A percentile compares a stretch with the other conserved stretches of the same genome.
phyloP scores from a whole-genome alignment of 2,329 filamentous ascomycete species.

The Cordyceps militaris region DNA sequence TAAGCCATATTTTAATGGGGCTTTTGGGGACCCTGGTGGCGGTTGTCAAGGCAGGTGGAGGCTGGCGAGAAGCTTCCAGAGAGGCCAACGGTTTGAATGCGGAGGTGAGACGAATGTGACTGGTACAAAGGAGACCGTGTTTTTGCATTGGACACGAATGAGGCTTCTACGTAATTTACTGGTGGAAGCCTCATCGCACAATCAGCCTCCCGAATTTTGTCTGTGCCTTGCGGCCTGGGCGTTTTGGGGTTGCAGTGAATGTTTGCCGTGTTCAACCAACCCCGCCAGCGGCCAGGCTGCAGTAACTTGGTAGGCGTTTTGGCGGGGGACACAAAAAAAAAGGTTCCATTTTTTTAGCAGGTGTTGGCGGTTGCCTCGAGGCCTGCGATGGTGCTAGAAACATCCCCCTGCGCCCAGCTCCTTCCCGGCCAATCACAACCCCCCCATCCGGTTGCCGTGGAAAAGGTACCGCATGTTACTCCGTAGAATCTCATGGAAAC shows the following conservation, averaged over 20 bases:
- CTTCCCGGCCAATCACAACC: conserved; percentile 16
- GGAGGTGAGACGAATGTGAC: not conserved
- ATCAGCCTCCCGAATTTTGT: conserved; percentile 4
- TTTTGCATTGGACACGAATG: not conserved
- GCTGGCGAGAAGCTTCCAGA: conserved; percentile 6
- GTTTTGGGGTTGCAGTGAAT: not conserved
- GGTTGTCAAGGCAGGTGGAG: not conserved
- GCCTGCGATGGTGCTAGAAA: conserved; percentile 8
- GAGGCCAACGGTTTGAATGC: not conserved
- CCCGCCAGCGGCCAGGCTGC: not conserved
- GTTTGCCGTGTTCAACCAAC: not conserved
- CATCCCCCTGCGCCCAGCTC: conserved; percentile 1
- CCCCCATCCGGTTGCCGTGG: conserved; percentile 18
- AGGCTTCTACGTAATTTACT: too few relatives aligned
- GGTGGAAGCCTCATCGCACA: not conserved
- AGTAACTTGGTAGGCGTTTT: not conserved
- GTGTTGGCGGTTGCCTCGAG: not conserved
- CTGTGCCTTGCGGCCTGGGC: not conserved
- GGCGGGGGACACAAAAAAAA: not conserved
- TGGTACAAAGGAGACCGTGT: not conserved
- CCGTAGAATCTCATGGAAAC: conserved; percentile 41
- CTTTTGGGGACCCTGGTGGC: conserved; percentile 3
- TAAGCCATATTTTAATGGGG: not conserved
- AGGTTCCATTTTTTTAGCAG: not conserved
- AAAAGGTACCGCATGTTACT: conserved; percentile 23